These are phyloP conservation scores for Fusarium anguioides DNA, from an alignment of 2,329 filamentous ascomycete genomes.

Conservation along the genomic window DNA sequence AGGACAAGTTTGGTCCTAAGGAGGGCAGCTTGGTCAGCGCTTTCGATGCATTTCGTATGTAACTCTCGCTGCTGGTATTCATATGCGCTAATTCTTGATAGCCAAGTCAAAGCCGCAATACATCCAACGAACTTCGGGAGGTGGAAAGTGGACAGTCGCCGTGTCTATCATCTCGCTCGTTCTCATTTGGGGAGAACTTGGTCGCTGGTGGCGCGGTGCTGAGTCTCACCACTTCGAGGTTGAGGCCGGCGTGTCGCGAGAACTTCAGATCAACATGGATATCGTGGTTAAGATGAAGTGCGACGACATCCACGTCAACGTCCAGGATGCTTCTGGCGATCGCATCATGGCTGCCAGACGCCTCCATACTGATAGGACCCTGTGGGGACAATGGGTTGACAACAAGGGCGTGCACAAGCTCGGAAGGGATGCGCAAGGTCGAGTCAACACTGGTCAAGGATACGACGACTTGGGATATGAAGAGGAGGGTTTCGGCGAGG, in stretches of 20 bases:
- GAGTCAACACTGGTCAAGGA: conserved; percentile 60
- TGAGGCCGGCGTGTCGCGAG: conserved; percentile 88
- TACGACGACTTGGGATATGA: conserved; percentile 60
- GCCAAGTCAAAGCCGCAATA: conserved; percentile 97
- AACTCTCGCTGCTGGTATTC: not conserved
- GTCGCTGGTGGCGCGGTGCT: conserved; percentile 83
- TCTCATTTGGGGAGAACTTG: conserved; percentile 81
- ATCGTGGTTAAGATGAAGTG: conserved; percentile 92
- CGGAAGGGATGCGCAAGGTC: conserved; percentile 65
- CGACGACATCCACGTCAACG: conserved; percentile 90
- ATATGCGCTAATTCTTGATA: conserved; percentile 53
- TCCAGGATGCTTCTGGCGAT: conserved; percentile 94
- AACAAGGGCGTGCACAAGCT: conserved; percentile 72
- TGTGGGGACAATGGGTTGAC: conserved; percentile 85
- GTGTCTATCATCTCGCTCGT: conserved; percentile 79
- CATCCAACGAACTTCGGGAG: conserved; percentile 82
- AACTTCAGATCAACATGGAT: conserved; percentile 94
- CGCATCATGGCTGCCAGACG: conserved; percentile 84
- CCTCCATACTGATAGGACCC: conserved; percentile 80
- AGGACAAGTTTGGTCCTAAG: conserved; percentile 83
- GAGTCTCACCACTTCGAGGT: conserved; percentile 93
- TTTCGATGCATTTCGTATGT: conserved; percentile 96
- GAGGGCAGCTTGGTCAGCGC: conserved; percentile 76
- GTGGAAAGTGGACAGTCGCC: conserved; percentile 92
- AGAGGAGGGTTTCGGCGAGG: conserved; percentile 78